These are phyloP conservation scores for Malassezia arunalokei DNA, from an alignment of 1,284 basidiomycete species.

Conservation along the genomic window DNA sequence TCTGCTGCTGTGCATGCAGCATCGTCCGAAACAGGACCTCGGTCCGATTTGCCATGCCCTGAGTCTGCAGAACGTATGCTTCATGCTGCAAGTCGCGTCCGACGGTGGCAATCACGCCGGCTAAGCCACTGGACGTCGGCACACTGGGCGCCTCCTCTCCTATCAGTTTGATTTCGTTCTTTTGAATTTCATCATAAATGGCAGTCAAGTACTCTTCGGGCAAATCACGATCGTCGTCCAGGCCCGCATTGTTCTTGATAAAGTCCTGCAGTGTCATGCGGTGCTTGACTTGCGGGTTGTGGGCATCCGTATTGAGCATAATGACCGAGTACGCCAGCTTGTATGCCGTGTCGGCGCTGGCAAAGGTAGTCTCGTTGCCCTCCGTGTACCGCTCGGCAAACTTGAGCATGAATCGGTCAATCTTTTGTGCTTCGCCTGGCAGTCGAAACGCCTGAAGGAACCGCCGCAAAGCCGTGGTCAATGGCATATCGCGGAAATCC, in stretches of 20 bases:
- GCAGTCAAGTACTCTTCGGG: conserved; percentile 36
- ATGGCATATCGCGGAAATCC: conserved; percentile 38
- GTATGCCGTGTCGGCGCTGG: conserved; percentile 46
- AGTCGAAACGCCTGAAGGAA: conserved; percentile 45
- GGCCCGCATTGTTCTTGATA: conserved; percentile 45
- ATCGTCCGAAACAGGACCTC: conserved; percentile 46
- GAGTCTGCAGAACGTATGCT: conserved; percentile 42
- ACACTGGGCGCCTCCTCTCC: conserved; percentile 29
- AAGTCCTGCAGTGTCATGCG: conserved; percentile 45
- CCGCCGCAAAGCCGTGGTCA: conserved; percentile 38
- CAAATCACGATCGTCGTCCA: conserved; percentile 41
- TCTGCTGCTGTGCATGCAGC: conserved; percentile 40
- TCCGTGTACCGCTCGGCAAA: conserved; percentile 44
- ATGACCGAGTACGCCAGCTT: conserved; percentile 46
- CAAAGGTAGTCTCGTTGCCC: conserved; percentile 40
- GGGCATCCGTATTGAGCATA: conserved; percentile 46
- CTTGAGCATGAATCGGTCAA: conserved; percentile 46
- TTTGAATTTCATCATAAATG: conserved; percentile 44
- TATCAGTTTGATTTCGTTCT: conserved; percentile 47
- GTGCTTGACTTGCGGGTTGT: conserved; percentile 45
- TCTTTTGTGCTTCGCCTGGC: conserved; percentile 46
- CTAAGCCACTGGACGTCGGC: conserved; percentile 24
- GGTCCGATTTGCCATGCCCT: conserved; percentile 45
- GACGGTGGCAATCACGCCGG: conserved; percentile 39
- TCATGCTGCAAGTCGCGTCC: conserved; percentile 43